phyloP scores from a whole-genome alignment of 148 eudicot species.

The Salicornia ramosissima region DNA sequence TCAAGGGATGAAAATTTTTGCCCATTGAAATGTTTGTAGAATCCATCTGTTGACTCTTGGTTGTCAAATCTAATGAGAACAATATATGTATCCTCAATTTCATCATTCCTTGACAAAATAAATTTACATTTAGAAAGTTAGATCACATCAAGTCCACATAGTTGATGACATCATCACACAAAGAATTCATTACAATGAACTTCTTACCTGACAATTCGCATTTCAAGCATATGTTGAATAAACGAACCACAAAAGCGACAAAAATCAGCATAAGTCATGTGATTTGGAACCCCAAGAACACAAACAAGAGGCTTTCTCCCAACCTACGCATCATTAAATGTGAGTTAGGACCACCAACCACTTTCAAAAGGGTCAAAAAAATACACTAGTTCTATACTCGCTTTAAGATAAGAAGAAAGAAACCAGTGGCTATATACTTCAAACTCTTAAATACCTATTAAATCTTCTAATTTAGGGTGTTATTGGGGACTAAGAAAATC shows the following conservation, averaged over 20 bases:
- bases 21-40: slow-evolving; percentile 79
- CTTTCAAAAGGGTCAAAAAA: not conserved
- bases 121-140: slow-evolving; percentile 5
- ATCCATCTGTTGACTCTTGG: slow-evolving; percentile 70
- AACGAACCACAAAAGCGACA: slow-evolving; percentile 93
- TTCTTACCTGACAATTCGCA: slow-evolving; percentile 87
- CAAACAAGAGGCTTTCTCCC: slow-evolving; percentile 77
- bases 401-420: not conserved
- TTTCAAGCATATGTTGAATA: slow-evolving; percentile 81
- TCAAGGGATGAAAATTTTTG: slow-evolving; percentile 76
- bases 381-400: not conserved
- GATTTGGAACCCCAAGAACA: slow-evolving; percentile 92
- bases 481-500: not conserved
- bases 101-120: slow-evolving; percentile 57
- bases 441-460: not conserved
- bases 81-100: slow-evolving; percentile 74
- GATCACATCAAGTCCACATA: slow-evolving; percentile 6
- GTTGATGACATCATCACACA: not conserved
- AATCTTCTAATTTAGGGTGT: not conserved
- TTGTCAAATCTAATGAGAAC: slow-evolving; percentile 69
- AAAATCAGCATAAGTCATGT: slow-evolving; percentile 98
- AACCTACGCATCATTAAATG: slow-evolving; percentile 39
- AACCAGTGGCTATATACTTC: not conserved
- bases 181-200: slow-evolving; percentile 11
- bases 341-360: not conserved